Conservation (phyloP, 2,329 filamentous ascomycete genomes). For the Epichloe brachyelytri region DNA sequence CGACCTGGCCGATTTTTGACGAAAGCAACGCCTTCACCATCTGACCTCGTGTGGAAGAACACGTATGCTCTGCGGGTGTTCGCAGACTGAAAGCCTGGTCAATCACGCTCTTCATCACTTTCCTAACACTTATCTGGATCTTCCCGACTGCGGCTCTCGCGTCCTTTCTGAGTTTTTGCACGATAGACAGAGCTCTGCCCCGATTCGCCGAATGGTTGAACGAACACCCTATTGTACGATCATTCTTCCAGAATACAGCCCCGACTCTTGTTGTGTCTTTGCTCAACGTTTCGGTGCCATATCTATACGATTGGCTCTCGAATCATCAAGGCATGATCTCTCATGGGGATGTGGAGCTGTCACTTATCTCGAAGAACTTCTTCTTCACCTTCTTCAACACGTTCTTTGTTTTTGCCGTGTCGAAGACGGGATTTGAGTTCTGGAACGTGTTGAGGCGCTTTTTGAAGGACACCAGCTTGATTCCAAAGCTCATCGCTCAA, state of each 20-base stretch:
- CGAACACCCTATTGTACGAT: slow-evolving; percentile 54
- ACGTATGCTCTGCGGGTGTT: slow-evolving; percentile 68
- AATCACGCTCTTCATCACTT: slow-evolving; percentile 68
- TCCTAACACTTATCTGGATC: slow-evolving; percentile 83
- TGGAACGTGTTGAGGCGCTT: slow-evolving; percentile 58
- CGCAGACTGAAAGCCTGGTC: slow-evolving; percentile 71
- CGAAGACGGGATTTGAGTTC: slow-evolving; percentile 70
- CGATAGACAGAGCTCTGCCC: slow-evolving; percentile 62
- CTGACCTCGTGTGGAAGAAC: slow-evolving; percentile 90
- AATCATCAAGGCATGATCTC: slow-evolving; percentile 92
- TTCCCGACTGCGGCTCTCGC: slow-evolving; percentile 69
- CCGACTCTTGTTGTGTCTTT: slow-evolving; percentile 78
- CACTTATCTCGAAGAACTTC: slow-evolving; percentile 95
- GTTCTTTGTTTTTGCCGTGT: slow-evolving; percentile 85
- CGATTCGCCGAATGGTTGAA: slow-evolving; percentile 54
- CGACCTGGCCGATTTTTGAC: slow-evolving; percentile 76
- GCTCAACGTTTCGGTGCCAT: slow-evolving; percentile 81
- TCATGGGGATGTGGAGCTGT: slow-evolving; percentile 85
- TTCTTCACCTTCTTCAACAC: slow-evolving; percentile 99
- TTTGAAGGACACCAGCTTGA: slow-evolving; percentile 64
- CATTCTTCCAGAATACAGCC: slow-evolving; percentile 74
- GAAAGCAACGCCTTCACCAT: slow-evolving; percentile 73
- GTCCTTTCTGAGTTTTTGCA: slow-evolving; percentile 66
- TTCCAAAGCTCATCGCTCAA: slow-evolving; percentile 61
- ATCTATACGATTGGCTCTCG: slow-evolving; percentile 86